phyloP scores from a whole-genome alignment of 1,284 basidiomycete species.

The Phellinidium pouzarii region DNA sequence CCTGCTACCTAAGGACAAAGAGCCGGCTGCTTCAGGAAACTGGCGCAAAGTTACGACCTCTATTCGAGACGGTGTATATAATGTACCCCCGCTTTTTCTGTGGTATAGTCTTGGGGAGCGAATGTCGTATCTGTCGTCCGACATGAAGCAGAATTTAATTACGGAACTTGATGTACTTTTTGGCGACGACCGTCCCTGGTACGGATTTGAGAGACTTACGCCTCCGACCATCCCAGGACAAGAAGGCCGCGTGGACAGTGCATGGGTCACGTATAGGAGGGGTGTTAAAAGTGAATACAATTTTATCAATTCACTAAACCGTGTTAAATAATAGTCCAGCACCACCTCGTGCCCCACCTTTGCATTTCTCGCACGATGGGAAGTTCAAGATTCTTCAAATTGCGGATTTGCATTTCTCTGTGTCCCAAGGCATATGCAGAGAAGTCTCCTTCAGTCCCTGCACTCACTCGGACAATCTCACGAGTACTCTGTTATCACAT shows the following conservation, averaged over 20 bases:
- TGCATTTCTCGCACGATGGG: constrained; percentile 77
- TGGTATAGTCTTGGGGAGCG: constrained; percentile 74
- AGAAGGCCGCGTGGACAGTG: constrained; percentile 38
- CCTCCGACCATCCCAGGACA: constrained; percentile 44
- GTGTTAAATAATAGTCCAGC: constrained; percentile 31
- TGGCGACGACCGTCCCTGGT: constrained; percentile 76
- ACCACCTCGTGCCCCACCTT: constrained; percentile 60
- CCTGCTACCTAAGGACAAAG: constrained; percentile 45
- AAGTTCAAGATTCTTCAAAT: constrained; percentile 87
- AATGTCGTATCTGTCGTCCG: constrained; percentile 45
- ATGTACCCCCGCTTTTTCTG: constrained; percentile 48
- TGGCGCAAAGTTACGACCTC: constrained; percentile 59
- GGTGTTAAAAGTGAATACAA: constrained; percentile 56
- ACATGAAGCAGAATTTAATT: constrained; percentile 59
- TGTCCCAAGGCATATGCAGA: constrained; percentile 63
- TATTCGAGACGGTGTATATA: constrained; percentile 47
- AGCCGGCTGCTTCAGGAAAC: constrained; percentile 37
- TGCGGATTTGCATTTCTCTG: constrained; percentile 85
- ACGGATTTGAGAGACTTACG: constrained; percentile 70
- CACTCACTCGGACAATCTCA: constrained; percentile 64
- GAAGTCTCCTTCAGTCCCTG: constrained; percentile 57
- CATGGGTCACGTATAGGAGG: constrained; percentile 52
- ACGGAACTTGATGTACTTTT: constrained; percentile 86
- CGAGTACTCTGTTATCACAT: constrained; percentile 57
- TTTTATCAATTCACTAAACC: constrained; percentile 1